Evolutionary conservation across 495 filamentous ascomycete species (phyloP), one percentile per base, ranked within the genome.

Genomic region (Annulohypoxylon bovei): DNA sequence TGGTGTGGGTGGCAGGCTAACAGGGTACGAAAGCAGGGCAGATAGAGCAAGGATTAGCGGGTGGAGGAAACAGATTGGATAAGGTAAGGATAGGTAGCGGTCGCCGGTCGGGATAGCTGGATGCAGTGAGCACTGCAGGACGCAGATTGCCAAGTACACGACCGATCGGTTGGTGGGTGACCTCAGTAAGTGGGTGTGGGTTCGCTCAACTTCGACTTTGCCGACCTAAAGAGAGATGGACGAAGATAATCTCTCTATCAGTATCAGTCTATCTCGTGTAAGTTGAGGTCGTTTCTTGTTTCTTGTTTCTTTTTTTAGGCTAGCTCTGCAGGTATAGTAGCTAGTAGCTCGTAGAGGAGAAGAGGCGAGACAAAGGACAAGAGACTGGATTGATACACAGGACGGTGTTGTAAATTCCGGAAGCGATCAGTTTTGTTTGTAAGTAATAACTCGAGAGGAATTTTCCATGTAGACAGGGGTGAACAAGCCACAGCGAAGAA

Each of bases 21-120:
- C 70, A 68, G 65, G 70, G 70, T 63, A 64, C 65, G 59, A 65
- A 50, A 67, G 64, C 70, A 72, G 70, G 70, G 70, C 47, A 72
- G 70, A 39, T 67, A 64, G 61, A 60, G 42, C 70, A 72, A 59
- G 70, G 70, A 68, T 68, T 65, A 56, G 8, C 39, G 70, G 60
- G 46, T 64, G 60, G 60, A 68, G 54, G 70, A 56, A 57, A 64
- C 54, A 54, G 60, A 68, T 72, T 67, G 64, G 69, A 55, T 54
- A 53, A 57, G 52, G 57, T 62, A 44, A 25, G 44, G 44, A 47
- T 47, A 18, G 22, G 9, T 22, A 49, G 20, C 20, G 44, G 44
- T 49, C 20, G 42, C 52, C 52, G 62, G 63, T 54, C 50, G 58
- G 58, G 47, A 62, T 40, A 56, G 61, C 62, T 65, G 56, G 49